Evolutionary conservation across 352 stramenopile genomes (phyloP), one percentile per base, ranked within the genome.

Genomic region (Phytophthora megakarya): DNA sequence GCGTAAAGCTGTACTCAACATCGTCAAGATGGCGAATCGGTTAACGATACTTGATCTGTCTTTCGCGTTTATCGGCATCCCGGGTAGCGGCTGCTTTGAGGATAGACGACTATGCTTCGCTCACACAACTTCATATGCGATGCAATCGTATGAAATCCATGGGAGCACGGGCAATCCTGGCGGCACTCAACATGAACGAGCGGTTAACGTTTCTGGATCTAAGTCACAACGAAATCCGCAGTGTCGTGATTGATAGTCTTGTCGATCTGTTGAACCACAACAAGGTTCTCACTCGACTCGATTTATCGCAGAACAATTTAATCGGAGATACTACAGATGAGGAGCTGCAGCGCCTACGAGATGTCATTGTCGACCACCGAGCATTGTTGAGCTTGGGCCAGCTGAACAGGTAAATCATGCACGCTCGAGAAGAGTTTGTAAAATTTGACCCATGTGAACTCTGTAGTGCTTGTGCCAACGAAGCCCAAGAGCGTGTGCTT

Each of bases 11-110:
- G 57, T 83, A 22, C 53, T 70, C 37, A 65, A 76, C 18, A 49
- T 62, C 9, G 75, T 80, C 53, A 75, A 72, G 49, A 46, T 73
- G 32, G 58, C 53, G 0, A 68, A 72, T 22, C 45, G 65, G 0
- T 39, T 80, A 3, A 59, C 49, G 15, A 30, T 30, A 15, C 30
- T 84, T 23, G 75, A 84, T 26, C 54, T 84, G 13, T 78, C 75
- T n/a, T 81, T 78, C 40, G 70, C 70, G 15, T 76, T 80, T 39
- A 65, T 74, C 23, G 70, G 73, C 11, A 76, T 77, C 44, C 45
- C 62, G 3, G 59, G 40, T 81, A 15, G 72, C 75, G 6, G 56
- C 70, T 18, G 65, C 75, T 15, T 62, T 81, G 12, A 63, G 45
- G 19, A 80, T 80, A 38, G 53, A 67, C 15, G 46, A 53, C 23